Evolutionary conservation across 1,284 basidiomycete species (phyloP), one percentile per base, ranked within the genome.

Genomic region (Fomes fomentarius): DNA sequence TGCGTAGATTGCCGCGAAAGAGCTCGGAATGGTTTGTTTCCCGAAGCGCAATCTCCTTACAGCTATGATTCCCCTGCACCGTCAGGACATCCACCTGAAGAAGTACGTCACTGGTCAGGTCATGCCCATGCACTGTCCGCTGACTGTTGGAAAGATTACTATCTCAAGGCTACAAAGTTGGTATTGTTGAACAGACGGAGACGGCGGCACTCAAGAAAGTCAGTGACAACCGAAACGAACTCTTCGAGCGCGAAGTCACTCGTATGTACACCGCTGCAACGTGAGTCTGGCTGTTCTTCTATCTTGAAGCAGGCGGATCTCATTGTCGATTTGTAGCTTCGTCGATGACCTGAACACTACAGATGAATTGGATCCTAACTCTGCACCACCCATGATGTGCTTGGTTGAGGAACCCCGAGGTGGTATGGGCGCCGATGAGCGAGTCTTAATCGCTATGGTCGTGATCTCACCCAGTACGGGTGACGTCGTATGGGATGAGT

Each of bases 181-280:
- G 96, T 10, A 85, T 99, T 11, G 87, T 97, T 1, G 82, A 88
- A n/a, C 96, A 98, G 70, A 85, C 81, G 3, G 96, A 99, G 73
- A 98, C 96, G 0, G 93, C 96, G 0, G 96, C 96, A 0, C 78
- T 99, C 49, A 98, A 99, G 75, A 97, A 96, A 69, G 86, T 81
- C 3, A 82, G 94, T 52, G 91, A 94, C 52, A 96, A 89, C 59
- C 81, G 87, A 44, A 92, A 89, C 65, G 80, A 83, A 0, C 87
- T 92, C 0, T 99, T 99, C 65, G 84, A 86, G 14, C 83, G 96
- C 39, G 81, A 88, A 63, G 69, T 98, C 3, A 91, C 89, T 0
- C 82, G 89, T 58, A 72, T 97, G 40, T 97, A 94, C 64, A 98
- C 95, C 12, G 85, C 93, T 21, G 84, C 92, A 37, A 98, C 95